Base-by-base conservation (phyloP, 345 rosid species). In the Viola odorata region DNA sequence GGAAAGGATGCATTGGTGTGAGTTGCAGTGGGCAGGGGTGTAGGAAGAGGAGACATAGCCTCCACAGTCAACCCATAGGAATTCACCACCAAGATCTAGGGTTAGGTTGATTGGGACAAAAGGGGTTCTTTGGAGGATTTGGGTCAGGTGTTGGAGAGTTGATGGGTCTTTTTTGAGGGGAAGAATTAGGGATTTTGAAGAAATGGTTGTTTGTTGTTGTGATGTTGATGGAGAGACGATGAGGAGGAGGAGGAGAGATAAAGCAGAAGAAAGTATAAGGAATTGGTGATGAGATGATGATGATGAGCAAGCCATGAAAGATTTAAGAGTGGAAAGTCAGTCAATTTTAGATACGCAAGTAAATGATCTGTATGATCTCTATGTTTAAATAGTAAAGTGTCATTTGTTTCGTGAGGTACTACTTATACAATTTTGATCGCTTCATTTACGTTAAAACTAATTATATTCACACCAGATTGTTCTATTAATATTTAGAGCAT, bases 51-150 rank as follows among this genome's bases (percentile, higher is more conserved):
- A 67, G 37, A 60, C 38, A 53, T 67, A 67, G 32, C 17, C 65
- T 44, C 53, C 54, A 12, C 69, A 66, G 12, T 60, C 52, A 45
- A 53, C 54, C 71, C 71, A 67, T n/a, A 53, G 45, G 36, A 17
- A 67, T 45, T 13, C 37, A 14, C 60, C 65, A 16, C 71, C 71
- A n/a, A 67, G 52, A 45, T 67, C 71, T 10, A 67, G 13, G 1
- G 64, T 42, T 7, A 53, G 12, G 15, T 67, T 67, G 2, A 67
- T 12, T 0, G 71, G 65, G 12, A 67, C 65, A 36, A 59, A 37
- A 50, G 73, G 69, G 4, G 69, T 67, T 36, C 78, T 69, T 50
- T 74, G 78, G 5, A 64, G 65, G 57, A 74, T 60, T 2, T 60
- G 64, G 12, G 70, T 65, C 8, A 65, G 4, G 6, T 69, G 65